Evolutionary conservation across 2,329 filamentous ascomycete species (phyloP).

Genomic region (Fusarium vanettenii): DNA sequence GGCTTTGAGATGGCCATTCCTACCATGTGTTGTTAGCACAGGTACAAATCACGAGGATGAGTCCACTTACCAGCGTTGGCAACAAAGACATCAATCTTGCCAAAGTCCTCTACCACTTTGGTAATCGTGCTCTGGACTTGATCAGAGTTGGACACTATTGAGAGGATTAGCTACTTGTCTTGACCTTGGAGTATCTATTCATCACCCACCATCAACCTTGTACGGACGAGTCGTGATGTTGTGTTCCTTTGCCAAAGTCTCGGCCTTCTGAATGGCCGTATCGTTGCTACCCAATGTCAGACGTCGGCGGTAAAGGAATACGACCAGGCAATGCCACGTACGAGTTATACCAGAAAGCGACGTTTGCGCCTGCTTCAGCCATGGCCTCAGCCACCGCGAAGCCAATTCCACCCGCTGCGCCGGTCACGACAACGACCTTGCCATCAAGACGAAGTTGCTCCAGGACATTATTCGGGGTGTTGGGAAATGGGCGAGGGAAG

Average conservation of each 20-base stretch:
- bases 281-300: conserved; percentile 36
- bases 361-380: conserved; percentile 56
- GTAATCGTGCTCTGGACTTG: conserved; percentile 27
- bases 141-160: conserved; percentile 53
- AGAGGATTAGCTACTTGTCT: not conserved
- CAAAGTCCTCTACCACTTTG: conserved; percentile 29
- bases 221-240: conserved; percentile 53
- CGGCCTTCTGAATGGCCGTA: conserved; percentile 49
- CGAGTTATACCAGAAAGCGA: conserved; percentile 50
- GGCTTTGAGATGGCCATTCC: conserved; percentile 58
- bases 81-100: conserved; percentile 32
- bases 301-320: not conserved
- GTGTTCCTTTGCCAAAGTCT: conserved; percentile 47
- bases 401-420: conserved; percentile 58
- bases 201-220: conserved; percentile 52
- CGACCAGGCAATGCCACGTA: conserved; percentile 10
- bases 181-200: no score
- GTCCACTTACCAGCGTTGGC: conserved; percentile 44
- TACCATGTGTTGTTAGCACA: not conserved
- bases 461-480: conserved; percentile 51
- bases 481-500: conserved; percentile 35
- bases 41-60: not conserved
- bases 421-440: conserved; percentile 55
- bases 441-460: conserved; percentile 56
- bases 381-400: conserved; percentile 57